phyloP scores from a whole-genome alignment of 192 early-diverging fungal species.

The Irineochytrium annulatum region DNA sequence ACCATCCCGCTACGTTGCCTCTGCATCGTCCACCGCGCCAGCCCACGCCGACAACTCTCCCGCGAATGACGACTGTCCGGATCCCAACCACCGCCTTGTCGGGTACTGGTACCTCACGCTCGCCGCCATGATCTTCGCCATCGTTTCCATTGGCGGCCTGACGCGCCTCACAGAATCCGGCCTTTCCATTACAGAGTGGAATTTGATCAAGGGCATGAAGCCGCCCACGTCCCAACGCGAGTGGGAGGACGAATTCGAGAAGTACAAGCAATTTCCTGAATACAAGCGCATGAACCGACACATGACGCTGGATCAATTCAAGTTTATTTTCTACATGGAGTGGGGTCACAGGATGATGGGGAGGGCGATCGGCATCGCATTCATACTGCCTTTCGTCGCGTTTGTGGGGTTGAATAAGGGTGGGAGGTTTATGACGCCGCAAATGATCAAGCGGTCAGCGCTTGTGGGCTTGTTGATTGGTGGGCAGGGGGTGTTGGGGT shows the following conservation, averaged over 20 bases:
- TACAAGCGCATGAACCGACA: constrained; percentile 88
- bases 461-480: constrained; percentile 26
- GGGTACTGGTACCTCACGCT: constrained; percentile 90
- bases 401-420: no score
- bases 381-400: constrained; percentile 81
- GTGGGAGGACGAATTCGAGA: constrained; percentile 94
- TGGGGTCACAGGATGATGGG: constrained; percentile 96
- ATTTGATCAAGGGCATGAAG: constrained; percentile 87
- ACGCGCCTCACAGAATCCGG: constrained; percentile 97
- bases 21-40: no score
- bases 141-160: constrained; percentile 90
- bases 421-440: constrained; percentile 69
- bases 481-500: constrained; percentile 82
- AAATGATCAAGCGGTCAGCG: constrained; percentile 42
- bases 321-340: constrained; percentile 96
- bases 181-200: constrained; percentile 96
- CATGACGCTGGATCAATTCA: constrained; percentile 89
- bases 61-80: no score
- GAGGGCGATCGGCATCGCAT: constrained; percentile 83
- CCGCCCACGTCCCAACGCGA: constrained; percentile 78
- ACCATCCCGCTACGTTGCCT: no score
- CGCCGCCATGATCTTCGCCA: constrained; percentile 84
- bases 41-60: no score
- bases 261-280: constrained; percentile 98
- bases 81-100: constrained; percentile 48